Evolutionary conservation across 768 basidiomycete species (phyloP).

Genomic region (Phylloporus sp.): DNA sequence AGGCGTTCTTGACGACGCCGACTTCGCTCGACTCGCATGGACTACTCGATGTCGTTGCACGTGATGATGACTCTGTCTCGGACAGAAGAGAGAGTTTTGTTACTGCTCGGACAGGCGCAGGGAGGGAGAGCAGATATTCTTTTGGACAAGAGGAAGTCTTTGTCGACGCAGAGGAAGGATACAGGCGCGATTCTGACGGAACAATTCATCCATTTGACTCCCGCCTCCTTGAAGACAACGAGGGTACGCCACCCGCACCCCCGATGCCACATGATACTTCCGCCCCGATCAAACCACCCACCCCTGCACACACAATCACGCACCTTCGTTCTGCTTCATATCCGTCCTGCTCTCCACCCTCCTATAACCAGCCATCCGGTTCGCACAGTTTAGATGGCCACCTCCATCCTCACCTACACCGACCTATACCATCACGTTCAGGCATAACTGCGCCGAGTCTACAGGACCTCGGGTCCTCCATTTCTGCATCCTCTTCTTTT

Average conservation of each 20-base stretch:
- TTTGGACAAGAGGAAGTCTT: conserved; percentile 25
- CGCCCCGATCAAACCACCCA: conserved; percentile 16
- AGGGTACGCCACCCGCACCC: conserved; percentile 3
- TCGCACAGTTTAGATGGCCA: conserved; percentile 18
- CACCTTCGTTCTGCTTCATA: conserved; percentile 16
- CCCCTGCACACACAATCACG: conserved; percentile 13
- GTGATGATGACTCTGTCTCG: conserved; percentile 40
- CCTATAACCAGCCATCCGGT: conserved; percentile 18
- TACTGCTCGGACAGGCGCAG: conserved; percentile 36
- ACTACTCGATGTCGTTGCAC: conserved; percentile 22
- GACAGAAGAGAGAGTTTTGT: conserved; percentile 55
- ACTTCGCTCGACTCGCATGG: conserved; percentile 23
- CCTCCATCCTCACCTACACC: conserved; percentile 14
- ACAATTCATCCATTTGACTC: conserved; percentile 20
- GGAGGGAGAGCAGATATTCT: conserved; percentile 30
- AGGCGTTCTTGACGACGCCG: conserved; percentile 26
- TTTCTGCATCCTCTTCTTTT: conserved; percentile 46
- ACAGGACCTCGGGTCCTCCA: conserved; percentile 21
- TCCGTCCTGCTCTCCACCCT: conserved; percentile 23
- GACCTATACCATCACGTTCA: conserved; percentile 3
- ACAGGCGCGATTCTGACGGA: conserved; percentile 19
- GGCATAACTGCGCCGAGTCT: conserved; percentile 25
- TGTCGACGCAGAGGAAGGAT: conserved; percentile 27
- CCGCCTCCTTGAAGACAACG: conserved; percentile 12
- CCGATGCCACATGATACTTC: conserved; percentile 2